Percentiles rank a stretch among this genome's conserved stretches.
Conservation (phyloP, 1,284 basidiomycete genomes). For the Mycosarcoma mackinlayi region DNA sequence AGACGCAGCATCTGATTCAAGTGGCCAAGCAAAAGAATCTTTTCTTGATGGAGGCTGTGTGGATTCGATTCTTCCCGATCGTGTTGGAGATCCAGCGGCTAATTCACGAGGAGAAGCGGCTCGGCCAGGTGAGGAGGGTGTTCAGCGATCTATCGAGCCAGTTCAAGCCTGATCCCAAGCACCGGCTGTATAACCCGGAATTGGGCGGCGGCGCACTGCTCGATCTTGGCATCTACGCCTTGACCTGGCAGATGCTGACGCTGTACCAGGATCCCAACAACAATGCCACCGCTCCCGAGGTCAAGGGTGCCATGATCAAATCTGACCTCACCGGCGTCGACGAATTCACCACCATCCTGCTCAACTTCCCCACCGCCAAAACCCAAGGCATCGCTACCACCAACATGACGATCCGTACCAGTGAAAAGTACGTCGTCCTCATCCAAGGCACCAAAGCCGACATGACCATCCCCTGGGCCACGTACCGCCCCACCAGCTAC, state of each 20-base stretch:
- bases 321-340: conserved; percentile 83
- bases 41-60: conserved; percentile 62
- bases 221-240: conserved; percentile 73
- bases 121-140: conserved; percentile 50
- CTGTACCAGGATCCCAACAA: conserved; percentile 70
- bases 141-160: conserved; percentile 41
- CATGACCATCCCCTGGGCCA: conserved; percentile 75
- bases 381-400: conserved; percentile 60
- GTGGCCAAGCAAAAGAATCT: conserved; percentile 74
- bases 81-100: conserved; percentile 42
- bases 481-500: conserved; percentile 71
- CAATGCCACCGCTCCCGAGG: conserved; percentile 72
- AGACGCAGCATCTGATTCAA: conserved; percentile 74
- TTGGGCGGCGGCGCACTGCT: conserved; percentile 86
- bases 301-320: conserved; percentile 74
- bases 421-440: conserved; percentile 22
- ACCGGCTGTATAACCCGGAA: conserved; percentile 81
- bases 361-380: conserved; percentile 74
- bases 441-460: conserved; percentile 58
- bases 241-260: conserved; percentile 58
- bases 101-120: conserved; percentile 47
- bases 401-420: conserved; percentile 30
- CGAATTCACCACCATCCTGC: conserved; percentile 78
- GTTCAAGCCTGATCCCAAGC: conserved; percentile 71
- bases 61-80: conserved; percentile 61